Conservation (phyloP, 306 rosid genomes). For the Cicer cuneatum region DNA sequence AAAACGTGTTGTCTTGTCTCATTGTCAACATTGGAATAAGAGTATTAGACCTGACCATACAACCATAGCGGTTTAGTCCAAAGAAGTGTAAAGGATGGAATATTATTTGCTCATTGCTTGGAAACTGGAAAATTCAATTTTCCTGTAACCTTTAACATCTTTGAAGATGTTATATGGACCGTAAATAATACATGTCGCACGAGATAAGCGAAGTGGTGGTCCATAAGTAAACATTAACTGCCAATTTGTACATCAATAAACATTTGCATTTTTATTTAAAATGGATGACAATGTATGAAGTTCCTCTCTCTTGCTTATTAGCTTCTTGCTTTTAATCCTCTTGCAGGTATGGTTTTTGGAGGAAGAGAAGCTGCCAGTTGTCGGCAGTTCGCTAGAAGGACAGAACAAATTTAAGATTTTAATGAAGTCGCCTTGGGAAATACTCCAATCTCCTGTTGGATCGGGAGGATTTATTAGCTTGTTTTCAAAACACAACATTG, state of each 20-base stretch:
- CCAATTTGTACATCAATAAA: conserved; percentile 9
- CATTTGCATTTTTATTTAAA: background rate
- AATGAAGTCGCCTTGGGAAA: conserved; percentile 97
- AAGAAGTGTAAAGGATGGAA: conserved; percentile 19
- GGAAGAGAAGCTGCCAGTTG: conserved; percentile 92
- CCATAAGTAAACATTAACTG: conserved; percentile 17
- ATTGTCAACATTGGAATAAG: conserved; percentile 25
- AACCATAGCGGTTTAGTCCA: conserved; percentile 14
- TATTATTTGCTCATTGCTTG: conserved; percentile 4
- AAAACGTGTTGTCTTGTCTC: conserved; percentile 34
- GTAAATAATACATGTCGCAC: conserved; percentile 2
- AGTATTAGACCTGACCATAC: conserved; percentile 5
- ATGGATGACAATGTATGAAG: background rate
- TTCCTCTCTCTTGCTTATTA: conserved; percentile 24
- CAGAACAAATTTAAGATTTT: conserved; percentile 66
- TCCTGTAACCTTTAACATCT: conserved; percentile 26
- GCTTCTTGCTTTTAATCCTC: conserved; percentile 33
- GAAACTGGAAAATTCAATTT: conserved; percentile 38
- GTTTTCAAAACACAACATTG: conserved; percentile 66
- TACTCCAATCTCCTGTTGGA: conserved; percentile 83
- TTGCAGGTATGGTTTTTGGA: conserved; percentile 80
- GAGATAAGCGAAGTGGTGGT: background rate
- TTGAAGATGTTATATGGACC: conserved; percentile 19
- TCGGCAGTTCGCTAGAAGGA: conserved; percentile 63
- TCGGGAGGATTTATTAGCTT: conserved; percentile 80